Percentiles rank a stretch among this genome's conserved stretches.
phyloP scores from a whole-genome alignment of 345 rosid species.

The Firmiana major region DNA sequence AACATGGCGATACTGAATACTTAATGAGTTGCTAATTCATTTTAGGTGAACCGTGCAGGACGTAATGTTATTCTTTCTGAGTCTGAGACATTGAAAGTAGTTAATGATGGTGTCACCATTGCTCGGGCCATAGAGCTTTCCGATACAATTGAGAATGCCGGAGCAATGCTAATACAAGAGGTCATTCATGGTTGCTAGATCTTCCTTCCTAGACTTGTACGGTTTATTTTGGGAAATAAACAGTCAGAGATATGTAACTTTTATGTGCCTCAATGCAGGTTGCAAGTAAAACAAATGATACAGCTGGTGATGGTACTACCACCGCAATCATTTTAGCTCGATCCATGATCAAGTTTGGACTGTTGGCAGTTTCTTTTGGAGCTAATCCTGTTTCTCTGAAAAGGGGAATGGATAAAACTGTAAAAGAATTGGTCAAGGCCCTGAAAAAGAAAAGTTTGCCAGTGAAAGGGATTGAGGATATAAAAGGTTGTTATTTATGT shows the following conservation, averaged over 20 bases:
- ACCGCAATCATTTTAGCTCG: conserved; percentile 83
- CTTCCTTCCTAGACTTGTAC: conserved; percentile 17
- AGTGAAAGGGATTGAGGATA: conserved; percentile 55
- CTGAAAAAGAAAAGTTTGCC: conserved; percentile 53
- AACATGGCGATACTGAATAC: background rate
- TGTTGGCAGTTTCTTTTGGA: conserved; percentile 71
- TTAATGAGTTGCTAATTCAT: conserved; percentile 13
- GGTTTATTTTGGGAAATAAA: background rate
- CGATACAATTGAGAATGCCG: conserved; percentile 74
- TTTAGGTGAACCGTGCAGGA: conserved; percentile 45
- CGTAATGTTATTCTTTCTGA: conserved; percentile 77
- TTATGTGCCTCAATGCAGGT: conserved; percentile 46
- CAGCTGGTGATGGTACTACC: conserved; percentile 93
- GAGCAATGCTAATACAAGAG: conserved; percentile 84
- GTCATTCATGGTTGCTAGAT: conserved; percentile 64
- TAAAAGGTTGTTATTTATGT: conserved; percentile 49
- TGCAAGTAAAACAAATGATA: conserved; percentile 69
- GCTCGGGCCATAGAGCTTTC: conserved; percentile 67
- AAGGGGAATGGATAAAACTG: conserved; percentile 65
- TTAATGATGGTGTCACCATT: conserved; percentile 88
- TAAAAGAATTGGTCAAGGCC: conserved; percentile 47
- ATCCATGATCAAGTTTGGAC: conserved; percentile 67
- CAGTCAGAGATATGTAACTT: conserved; percentile 9
- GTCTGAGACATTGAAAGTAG: conserved; percentile 47
- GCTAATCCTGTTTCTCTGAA: conserved; percentile 73